Evolutionary conservation across 176 grass and related monocot species (phyloP).

Genomic region (Miscanthus lutarioriparius): DNA sequence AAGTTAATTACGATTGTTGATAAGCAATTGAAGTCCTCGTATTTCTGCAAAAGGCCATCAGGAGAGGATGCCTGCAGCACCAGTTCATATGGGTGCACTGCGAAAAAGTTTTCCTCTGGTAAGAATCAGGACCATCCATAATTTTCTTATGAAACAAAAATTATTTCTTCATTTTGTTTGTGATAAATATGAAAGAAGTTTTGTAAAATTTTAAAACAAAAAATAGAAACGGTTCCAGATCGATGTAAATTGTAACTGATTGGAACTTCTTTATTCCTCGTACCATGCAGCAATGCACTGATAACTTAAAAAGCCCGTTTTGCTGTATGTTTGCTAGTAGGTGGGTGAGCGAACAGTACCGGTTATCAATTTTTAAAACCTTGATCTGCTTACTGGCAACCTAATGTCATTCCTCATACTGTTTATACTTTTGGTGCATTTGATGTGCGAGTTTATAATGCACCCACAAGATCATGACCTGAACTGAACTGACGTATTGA

Average conservation of each 20-base stretch:
- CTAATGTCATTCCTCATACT: not conserved
- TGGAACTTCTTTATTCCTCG: not conserved
- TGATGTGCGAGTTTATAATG: not conserved
- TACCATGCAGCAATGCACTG: not conserved
- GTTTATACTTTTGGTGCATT: not conserved
- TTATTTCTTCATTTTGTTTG: not conserved
- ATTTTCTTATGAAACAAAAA: constrained; percentile 27
- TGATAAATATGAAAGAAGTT: not conserved
- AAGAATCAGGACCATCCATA: constrained; percentile 8
- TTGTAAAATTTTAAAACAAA: not conserved
- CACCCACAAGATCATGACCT: not conserved
- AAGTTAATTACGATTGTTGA: constrained; percentile 58
- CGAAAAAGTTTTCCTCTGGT: constrained; percentile 21
- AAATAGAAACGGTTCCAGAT: not conserved
- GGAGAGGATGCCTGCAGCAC: constrained; percentile 11
- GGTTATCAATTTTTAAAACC: not conserved
- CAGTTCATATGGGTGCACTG: constrained; percentile 35
- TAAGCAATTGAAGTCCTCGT: constrained; percentile 49
- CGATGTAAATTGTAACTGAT: not conserved
- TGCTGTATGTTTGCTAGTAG: not conserved
- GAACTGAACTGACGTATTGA: not conserved
- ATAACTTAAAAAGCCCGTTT: not conserved
- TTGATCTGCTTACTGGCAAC: not conserved
- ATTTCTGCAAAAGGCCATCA: constrained; percentile 32
- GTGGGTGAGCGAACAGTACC: not conserved